These are phyloP conservation scores for Cryptomeria japonica DNA, from an alignment of 75 land plant species.

Conservation along the genomic window DNA sequence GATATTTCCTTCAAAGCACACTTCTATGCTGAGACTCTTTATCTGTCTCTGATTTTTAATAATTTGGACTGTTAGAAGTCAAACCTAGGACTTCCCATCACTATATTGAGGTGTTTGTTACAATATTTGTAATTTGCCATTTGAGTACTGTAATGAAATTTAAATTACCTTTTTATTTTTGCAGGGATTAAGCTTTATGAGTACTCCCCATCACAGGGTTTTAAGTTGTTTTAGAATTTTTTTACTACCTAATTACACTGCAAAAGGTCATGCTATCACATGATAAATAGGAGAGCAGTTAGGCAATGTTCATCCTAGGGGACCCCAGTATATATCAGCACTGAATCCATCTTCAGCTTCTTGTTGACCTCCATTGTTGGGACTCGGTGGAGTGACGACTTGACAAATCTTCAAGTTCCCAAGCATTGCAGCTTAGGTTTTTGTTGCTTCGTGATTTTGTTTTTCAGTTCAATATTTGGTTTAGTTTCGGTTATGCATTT, in stretches of 20 bases:
- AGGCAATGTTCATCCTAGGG: background rate
- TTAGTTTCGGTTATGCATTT: background rate
- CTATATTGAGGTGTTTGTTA: no score
- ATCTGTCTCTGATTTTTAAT: no score
- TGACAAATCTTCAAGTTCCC: background rate
- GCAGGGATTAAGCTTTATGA: no score
- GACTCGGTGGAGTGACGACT: background rate
- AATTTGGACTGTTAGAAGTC: no score
- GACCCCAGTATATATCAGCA: no score
- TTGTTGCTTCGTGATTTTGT: background rate
- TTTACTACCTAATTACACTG: background rate
- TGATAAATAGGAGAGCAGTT: background rate
- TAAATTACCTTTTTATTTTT: no score
- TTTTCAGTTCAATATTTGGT: background rate
- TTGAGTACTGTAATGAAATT: background rate
- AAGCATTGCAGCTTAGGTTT: background rate
- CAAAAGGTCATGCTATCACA: background rate
- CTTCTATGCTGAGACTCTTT: no score
- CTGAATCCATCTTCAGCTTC: background rate
- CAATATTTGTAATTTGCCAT: no score
- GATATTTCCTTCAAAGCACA: no score
- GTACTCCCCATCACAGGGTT: background rate
- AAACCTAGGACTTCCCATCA: no score
- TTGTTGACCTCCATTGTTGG: background rate
- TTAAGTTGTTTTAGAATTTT: background rate